Conservation (phyloP, 495 filamentous ascomycete species). For the Aspergillus heteromorphus region DNA sequence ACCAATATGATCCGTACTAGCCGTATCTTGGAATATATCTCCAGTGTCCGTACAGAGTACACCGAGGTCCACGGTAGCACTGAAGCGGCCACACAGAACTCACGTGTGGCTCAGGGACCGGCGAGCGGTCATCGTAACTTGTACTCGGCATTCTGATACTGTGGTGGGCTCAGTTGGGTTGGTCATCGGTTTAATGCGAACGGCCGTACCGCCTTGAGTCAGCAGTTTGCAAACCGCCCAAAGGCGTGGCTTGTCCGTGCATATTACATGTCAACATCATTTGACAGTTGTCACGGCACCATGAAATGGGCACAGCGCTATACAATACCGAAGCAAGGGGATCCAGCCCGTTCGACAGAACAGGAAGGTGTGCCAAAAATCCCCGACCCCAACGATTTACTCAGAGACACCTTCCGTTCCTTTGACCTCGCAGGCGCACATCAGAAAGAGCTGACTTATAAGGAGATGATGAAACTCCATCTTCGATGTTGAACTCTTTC, state of each 20-base stretch:
- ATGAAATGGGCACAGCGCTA: not conserved
- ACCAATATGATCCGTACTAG: not conserved
- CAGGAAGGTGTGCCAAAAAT: not conserved
- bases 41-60: not conserved
- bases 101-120: not conserved
- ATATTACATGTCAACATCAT: conserved; percentile 4
- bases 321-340: conserved; percentile 4
- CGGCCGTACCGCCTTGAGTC: not conserved
- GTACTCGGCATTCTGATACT: not conserved
- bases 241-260: not conserved
- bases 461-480: not conserved
- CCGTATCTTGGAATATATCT: not conserved
- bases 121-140: not conserved
- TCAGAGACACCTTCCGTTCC: not conserved
- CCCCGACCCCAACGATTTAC: not conserved
- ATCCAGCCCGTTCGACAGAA: not conserved
- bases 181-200: not conserved
- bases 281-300: conserved; percentile 6
- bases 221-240: not conserved
- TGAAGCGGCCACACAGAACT: not conserved
- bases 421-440: not conserved
- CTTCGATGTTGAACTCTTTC: not conserved
- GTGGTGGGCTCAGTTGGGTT: not conserved
- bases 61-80: not conserved
- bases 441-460: not conserved